A percentile compares a stretch with the other conserved stretches of the same genome.
Conservation (phyloP, 2,329 filamentous ascomycete genomes). For the Trichoderma sp. region DNA sequence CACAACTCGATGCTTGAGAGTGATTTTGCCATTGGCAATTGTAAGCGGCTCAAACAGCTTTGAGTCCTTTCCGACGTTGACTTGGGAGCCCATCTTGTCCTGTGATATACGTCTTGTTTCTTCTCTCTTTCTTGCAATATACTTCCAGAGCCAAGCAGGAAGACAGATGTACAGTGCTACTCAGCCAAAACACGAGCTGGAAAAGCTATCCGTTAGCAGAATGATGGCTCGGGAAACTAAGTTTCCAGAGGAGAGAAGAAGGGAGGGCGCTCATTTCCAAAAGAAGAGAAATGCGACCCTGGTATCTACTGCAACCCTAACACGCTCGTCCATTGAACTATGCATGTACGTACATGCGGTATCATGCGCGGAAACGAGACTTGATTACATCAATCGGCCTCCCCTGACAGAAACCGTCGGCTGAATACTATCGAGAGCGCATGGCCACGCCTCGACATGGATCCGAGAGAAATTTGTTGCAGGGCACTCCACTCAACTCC, state of each 20-base stretch:
- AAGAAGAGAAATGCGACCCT: not conserved
- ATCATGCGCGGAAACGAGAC: not conserved
- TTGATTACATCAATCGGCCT: not conserved
- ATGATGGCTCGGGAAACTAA: not conserved
- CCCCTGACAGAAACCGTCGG: not conserved
- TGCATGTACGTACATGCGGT: not conserved
- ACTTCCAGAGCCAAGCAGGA: not conserved
- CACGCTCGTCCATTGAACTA: not conserved
- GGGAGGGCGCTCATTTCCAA: not conserved
- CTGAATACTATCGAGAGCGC: not conserved
- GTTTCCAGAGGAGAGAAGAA: not conserved
- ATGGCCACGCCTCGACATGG: not conserved
- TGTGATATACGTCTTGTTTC: not conserved
- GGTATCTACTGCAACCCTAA: not conserved
- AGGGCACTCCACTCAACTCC: not conserved
- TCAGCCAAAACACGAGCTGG: not conserved
- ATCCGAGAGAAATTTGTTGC: not conserved
- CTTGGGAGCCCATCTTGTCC: constrained; percentile 20
- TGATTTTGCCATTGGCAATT: constrained; percentile 45
- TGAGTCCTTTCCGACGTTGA: constrained; percentile 21
- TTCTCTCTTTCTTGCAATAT: not conserved
- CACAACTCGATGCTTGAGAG: constrained; percentile 53
- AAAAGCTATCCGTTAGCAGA: not conserved
- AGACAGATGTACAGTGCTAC: not conserved
- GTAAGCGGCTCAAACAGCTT: constrained; percentile 37